Evolutionary conservation across 83 land plant genomes (phyloP).

Genomic region (Picea abies): DNA sequence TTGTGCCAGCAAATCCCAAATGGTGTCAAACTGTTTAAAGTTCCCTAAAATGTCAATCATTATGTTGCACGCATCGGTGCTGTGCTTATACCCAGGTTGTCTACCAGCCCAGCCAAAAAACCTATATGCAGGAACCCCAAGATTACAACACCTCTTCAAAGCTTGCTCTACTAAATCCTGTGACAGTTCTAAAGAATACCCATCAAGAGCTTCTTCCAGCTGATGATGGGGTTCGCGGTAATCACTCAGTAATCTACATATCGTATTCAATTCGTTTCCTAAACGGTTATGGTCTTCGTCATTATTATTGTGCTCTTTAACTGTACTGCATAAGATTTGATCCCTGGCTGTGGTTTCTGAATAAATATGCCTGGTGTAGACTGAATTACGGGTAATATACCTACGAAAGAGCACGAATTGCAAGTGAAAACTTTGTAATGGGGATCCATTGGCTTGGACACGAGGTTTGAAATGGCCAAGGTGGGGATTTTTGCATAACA

Average conservation of each 20-base stretch:
- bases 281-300: neutral
- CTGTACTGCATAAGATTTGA: too few species aligned
- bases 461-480: too few species aligned
- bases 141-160: conserved; percentile 45
- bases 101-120: conserved; percentile 56
- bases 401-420: too few species aligned
- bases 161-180: conserved; percentile 34
- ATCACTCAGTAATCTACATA: conserved; percentile 62
- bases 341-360: too few species aligned
- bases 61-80: conserved; percentile 24
- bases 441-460: too few species aligned
- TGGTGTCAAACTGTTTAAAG: conserved; percentile 40
- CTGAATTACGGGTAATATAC: too few species aligned
- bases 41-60: conserved; percentile 43
- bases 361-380: too few species aligned
- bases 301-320: too few species aligned
- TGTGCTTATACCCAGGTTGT: conserved; percentile 35
- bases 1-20: conserved; percentile 51
- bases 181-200: conserved; percentile 31
- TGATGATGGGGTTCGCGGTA: conserved; percentile 53
- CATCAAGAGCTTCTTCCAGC: conserved; percentile 40
- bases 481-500: too few species aligned
- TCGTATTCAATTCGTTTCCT: conserved; percentile 22
- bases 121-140: conserved; percentile 47
- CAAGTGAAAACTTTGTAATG: too few species aligned